These are phyloP conservation scores for Syzygium grande DNA, from an alignment of 345 rosid species.

Conservation along the genomic window DNA sequence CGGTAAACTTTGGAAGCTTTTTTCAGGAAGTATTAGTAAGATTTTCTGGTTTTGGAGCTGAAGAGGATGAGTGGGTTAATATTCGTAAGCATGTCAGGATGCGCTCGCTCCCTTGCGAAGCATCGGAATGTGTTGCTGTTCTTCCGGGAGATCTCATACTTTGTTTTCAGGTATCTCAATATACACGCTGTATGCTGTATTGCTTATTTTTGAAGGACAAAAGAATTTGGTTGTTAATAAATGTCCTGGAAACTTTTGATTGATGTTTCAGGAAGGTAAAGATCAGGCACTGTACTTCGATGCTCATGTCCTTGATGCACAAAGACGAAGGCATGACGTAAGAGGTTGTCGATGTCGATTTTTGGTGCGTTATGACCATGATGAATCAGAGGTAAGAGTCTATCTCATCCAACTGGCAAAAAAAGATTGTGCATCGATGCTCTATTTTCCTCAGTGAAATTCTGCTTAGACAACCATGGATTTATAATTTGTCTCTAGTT, in stretches of 20 bases:
- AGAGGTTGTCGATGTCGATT: constrained; percentile 99
- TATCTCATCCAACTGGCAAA: not conserved
- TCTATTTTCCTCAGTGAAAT: not conserved
- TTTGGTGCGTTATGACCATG: constrained; percentile 95
- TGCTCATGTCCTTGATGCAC: constrained; percentile 95
- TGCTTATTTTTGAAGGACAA: not conserved
- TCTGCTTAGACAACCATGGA: not conserved
- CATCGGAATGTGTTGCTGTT: constrained; percentile 98
- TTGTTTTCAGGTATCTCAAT: constrained; percentile 78
- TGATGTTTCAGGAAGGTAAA: constrained; percentile 78
- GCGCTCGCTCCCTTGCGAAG: constrained; percentile 98
- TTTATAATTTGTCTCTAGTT: not conserved
- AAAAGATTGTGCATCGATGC: not conserved
- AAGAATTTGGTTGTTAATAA: not conserved
- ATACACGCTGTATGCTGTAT: not conserved
- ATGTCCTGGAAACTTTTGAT: not conserved
- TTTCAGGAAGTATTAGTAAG: constrained; percentile 92
- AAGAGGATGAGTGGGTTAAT: constrained; percentile 97
- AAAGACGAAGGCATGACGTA: constrained; percentile 93
- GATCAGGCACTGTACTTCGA: constrained; percentile 97
- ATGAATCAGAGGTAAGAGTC: constrained; percentile 74
- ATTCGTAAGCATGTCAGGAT: constrained; percentile 74
- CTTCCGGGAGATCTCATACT: constrained; percentile 96
- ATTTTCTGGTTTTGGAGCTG: constrained; percentile 92
- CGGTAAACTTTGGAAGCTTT: constrained; percentile 7